A percentile compares a stretch with the other conserved stretches of the same genome.
phyloP scores from a whole-genome alignment of 108 stramenopile species.

The Cyclotella cryptica region DNA sequence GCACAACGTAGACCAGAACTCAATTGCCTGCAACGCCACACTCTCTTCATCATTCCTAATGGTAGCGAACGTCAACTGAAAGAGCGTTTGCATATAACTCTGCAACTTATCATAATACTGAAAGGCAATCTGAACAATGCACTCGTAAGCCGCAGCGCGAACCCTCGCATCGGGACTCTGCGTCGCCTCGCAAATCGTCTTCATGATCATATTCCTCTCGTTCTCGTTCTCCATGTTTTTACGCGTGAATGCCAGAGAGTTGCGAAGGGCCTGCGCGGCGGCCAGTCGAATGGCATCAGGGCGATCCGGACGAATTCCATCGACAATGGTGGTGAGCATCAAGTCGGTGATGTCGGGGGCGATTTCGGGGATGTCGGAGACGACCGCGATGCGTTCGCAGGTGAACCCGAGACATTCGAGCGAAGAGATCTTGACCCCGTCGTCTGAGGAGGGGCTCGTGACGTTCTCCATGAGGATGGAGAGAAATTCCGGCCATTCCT shows the following conservation, averaged over 20 bases:
- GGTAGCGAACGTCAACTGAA: slow-evolving; percentile 87
- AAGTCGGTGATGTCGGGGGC: slow-evolving; percentile 80
- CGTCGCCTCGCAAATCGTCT: slow-evolving; percentile 94
- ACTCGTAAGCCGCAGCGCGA: slow-evolving; percentile 89
- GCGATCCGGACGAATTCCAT: slow-evolving; percentile 89
- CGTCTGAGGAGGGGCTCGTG: slow-evolving; percentile 50
- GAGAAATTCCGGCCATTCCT: slow-evolving; percentile 90
- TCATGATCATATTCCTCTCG: slow-evolving; percentile 96
- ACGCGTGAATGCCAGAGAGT: slow-evolving; percentile 90
- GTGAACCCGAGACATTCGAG: slow-evolving; percentile 96
- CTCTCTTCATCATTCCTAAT: slow-evolving; percentile 86
- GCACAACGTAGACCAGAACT: slow-evolving; percentile 94
- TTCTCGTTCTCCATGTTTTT: slow-evolving; percentile 91
- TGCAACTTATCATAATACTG: slow-evolving; percentile 93
- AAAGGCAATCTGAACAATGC: slow-evolving; percentile 87
- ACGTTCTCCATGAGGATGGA: slow-evolving; percentile 83
- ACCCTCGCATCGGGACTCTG: slow-evolving; percentile 73
- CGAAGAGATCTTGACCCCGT: slow-evolving; percentile 83
- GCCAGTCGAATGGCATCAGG: slow-evolving; percentile 86
- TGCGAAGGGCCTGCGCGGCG: slow-evolving; percentile 88
- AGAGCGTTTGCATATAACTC: slow-evolving; percentile 93
- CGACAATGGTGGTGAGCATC: slow-evolving; percentile 96
- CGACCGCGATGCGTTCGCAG: slow-evolving; percentile 81
- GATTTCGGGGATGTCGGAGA: slow-evolving; percentile 68
- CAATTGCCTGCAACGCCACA: slow-evolving; percentile 90